Base-by-base conservation (phyloP, 805 yeast species). In the Torulaspora quercuum region DNA sequence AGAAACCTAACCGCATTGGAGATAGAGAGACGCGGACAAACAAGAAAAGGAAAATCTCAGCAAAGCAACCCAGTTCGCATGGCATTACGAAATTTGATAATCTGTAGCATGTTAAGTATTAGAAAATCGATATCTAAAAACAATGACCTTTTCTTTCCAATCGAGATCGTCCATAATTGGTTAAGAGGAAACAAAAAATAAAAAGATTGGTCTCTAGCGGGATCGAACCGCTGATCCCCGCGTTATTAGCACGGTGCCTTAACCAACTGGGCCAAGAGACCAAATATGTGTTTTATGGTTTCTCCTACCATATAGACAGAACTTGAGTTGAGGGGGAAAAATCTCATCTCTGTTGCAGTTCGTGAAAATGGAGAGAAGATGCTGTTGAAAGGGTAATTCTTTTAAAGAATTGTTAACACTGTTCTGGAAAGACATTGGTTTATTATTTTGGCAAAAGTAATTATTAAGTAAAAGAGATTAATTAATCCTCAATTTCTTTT, bases 41-140 rank as follows among this genome's bases (percentile, higher is more conserved):
- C 23, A 41, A 35, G 27, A 35, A 23, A 22, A 30, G 37, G 22
- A 37, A 27, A 11, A 45, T 37, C 2, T 21, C 35, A 2, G 35
- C 38, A 7, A 46, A 44, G 25, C 45, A 50, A 18, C 38, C 40
- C 34, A 58, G 73, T 35, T 80, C 75, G 38, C 84, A 78, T 45
- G 86, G 86, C 0, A 80, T 81, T 35, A 65, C 72, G 26, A 75
- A 64, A 47, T 82, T 82, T 50, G 87, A 79, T 6, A 88, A 71
- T 39, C 59, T 79, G 34, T 78, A 48, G 31, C 7, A 12, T 32
- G 7, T 14, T 23, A 10, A 22, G 14, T 24, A 31, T 6, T 25
- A 13, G 7, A 25, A 25, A 10, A n/a, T 12, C 9, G 5, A 11
- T 5, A 25, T n/a, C 7, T 11, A 11, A 12, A n/a, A n/a, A n/a